Percentiles rank a stretch among this genome's conserved stretches.
Evolutionary conservation across 768 basidiomycete genomes (phyloP).

Genomic region (Leccinum imitatum): DNA sequence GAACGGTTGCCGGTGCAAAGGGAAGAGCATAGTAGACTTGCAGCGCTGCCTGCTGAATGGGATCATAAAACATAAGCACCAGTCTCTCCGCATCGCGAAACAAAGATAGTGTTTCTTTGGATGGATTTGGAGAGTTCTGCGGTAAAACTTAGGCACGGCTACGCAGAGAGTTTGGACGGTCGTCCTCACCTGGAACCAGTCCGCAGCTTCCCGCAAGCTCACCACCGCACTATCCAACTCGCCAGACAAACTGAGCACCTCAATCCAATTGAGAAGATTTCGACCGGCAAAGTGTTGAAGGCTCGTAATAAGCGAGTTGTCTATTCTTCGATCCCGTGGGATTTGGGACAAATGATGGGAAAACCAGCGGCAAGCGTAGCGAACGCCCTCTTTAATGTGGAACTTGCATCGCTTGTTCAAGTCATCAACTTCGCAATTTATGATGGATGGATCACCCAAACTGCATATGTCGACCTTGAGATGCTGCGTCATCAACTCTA

Average conservation of each 20-base stretch:
- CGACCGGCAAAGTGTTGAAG: conserved; percentile 11
- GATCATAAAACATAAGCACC: conserved; percentile 20
- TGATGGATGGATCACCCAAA: conserved; percentile 9
- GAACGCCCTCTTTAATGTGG: conserved; percentile 15
- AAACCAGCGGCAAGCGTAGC: conserved; percentile 24
- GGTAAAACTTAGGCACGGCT: background rate
- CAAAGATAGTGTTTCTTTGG: conserved; percentile 10
- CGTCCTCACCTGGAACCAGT: conserved; percentile 17
- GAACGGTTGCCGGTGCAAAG: conserved; percentile 3
- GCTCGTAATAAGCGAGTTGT: conserved; percentile 7
- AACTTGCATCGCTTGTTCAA: conserved; percentile 12
- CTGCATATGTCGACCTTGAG: conserved; percentile 16
- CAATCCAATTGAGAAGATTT: conserved; percentile 19
- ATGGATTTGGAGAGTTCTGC: conserved; percentile 11
- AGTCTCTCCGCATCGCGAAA: conserved; percentile 19
- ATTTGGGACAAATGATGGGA: conserved; percentile 16
- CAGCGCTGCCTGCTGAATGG: conserved; percentile 18
- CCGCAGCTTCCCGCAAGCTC: conserved; percentile 10
- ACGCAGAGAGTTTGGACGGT: background rate
- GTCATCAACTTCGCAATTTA: conserved; percentile 17
- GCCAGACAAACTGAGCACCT: conserved; percentile 18
- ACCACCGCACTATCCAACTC: conserved; percentile 15
- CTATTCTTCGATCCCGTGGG: conserved; percentile 1
- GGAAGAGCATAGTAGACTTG: conserved; percentile 20
- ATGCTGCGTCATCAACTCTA: conserved; percentile 18